Evolutionary conservation across 2,329 filamentous ascomycete species (phyloP).

Genomic region (Setomelanomma holmii): DNA sequence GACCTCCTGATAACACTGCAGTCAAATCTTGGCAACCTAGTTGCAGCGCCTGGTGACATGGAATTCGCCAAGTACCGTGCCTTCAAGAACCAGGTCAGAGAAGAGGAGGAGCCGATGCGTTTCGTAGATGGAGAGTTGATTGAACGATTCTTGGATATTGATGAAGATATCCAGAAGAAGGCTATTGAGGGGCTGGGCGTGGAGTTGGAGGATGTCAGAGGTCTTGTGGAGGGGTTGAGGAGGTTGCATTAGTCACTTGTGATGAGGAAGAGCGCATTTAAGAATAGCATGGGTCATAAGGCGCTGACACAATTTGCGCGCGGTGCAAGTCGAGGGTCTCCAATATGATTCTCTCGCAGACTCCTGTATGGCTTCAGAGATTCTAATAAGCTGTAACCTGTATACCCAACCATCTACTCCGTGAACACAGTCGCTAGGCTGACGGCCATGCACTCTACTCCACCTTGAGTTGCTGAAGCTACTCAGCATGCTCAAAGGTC

Average conservation of each 20-base stretch:
- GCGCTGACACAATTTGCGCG: neutral
- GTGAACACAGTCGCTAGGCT: no score
- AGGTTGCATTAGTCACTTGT: conserved; percentile 54
- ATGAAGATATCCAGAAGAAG: conserved; percentile 63
- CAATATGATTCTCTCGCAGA: no score
- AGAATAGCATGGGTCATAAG: neutral
- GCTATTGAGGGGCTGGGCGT: conserved; percentile 61
- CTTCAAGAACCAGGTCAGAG: conserved; percentile 75
- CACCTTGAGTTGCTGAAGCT: no score
- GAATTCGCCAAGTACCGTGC: conserved; percentile 82
- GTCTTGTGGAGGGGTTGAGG: conserved; percentile 64
- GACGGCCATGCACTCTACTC: no score
- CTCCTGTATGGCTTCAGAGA: no score
- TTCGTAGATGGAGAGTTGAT: conserved; percentile 94
- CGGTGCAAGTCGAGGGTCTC: no score
- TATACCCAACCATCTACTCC: no score
- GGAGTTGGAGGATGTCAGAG: conserved; percentile 66
- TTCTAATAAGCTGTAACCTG: no score
- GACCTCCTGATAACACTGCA: conserved; percentile 87
- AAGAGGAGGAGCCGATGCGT: conserved; percentile 77
- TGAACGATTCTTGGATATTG: conserved; percentile 79
- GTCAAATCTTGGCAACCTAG: conserved; percentile 68
- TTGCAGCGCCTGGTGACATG: conserved; percentile 75
- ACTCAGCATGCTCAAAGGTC: no score
- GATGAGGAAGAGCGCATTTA: neutral